These are phyloP conservation scores for Phytophthora megakarya DNA, from an alignment of 352 stramenopile species.

Conservation along the genomic window DNA sequence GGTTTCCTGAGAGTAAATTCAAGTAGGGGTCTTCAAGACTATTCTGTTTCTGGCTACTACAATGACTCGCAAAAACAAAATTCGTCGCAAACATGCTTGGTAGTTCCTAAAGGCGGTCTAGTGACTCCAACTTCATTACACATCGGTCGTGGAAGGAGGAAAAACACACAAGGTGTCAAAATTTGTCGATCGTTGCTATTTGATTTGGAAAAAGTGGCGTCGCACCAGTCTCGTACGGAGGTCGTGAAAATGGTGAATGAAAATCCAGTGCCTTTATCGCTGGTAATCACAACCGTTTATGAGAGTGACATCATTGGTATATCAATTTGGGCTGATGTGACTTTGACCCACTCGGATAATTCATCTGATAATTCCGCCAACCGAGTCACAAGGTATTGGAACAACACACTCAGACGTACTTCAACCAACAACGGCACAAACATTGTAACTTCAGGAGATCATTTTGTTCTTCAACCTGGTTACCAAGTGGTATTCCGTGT, in stretches of 20 bases:
- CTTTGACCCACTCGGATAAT: not conserved
- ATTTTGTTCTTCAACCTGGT: conserved; percentile 35
- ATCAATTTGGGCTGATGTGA: conserved; percentile 27
- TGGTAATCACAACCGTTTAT: conserved; percentile 30
- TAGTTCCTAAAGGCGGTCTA: conserved; percentile 12
- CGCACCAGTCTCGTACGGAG: conserved; percentile 28
- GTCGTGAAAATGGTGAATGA: conserved; percentile 52
- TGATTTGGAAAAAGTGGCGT: conserved; percentile 50
- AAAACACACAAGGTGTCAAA: conserved; percentile 19
- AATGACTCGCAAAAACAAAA: conserved; percentile 7
- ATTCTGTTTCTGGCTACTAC: conserved; percentile 30
- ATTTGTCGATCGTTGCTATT: conserved; percentile 51
- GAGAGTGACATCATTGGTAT: conserved; percentile 29
- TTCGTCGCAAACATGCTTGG: conserved; percentile 17
- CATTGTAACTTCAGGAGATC: conserved; percentile 19
- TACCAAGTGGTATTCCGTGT: conserved; percentile 37
- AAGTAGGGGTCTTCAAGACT: conserved; percentile 29
- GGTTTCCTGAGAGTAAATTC: conserved; percentile 40
- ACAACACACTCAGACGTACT: not conserved
- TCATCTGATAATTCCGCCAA: not conserved
- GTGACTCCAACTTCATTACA: conserved; percentile 13
- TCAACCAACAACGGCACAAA: not conserved
- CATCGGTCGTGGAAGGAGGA: conserved; percentile 20
- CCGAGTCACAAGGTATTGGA: not conserved
- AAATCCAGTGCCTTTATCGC: conserved; percentile 44